Conservation (phyloP, 805 yeast species). For the Candida sithepensis region DNA sequence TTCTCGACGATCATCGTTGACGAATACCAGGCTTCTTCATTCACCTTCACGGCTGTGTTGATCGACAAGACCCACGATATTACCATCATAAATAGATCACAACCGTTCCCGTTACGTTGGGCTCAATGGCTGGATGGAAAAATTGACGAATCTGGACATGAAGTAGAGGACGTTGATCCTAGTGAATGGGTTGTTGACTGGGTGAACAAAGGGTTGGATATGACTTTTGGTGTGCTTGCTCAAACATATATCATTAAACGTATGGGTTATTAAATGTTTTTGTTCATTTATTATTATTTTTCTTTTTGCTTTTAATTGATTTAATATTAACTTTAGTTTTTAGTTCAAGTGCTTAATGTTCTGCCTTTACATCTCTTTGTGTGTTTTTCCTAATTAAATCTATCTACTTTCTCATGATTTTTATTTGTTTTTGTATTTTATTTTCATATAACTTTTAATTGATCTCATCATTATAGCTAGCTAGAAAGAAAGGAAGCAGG, state of each 20-base stretch:
- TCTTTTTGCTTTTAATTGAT: slow-evolving; percentile 1
- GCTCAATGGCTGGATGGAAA: slow-evolving; percentile 79
- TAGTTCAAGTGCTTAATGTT: background rate
- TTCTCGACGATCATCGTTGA: slow-evolving; percentile 40
- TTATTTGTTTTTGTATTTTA: background rate
- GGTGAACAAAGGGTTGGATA: slow-evolving; percentile 73
- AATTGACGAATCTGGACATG: slow-evolving; percentile 14
- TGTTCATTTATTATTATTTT: background rate
- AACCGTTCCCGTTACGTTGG: slow-evolving; percentile 89
- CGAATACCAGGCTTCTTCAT: slow-evolving; percentile 48
- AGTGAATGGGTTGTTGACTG: slow-evolving; percentile 77
- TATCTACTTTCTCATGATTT: background rate
- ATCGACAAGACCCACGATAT: slow-evolving; percentile 78
- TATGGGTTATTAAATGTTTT: slow-evolving; percentile 57
- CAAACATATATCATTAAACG: slow-evolving; percentile 88
- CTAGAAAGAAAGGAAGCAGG: background rate
- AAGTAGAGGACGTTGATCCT: slow-evolving; percentile 52
- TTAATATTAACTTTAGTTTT: background rate
- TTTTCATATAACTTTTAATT: background rate
- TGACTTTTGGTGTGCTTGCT: slow-evolving; percentile 81
- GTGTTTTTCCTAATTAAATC: background rate
- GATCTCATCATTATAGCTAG: background rate
- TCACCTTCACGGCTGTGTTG: slow-evolving; percentile 71
- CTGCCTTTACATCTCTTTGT: background rate
- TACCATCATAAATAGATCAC: slow-evolving; percentile 72